These are phyloP conservation scores for Filobasidium uniguttulatum DNA, from an alignment of 1,284 basidiomycete species.

Conservation along the genomic window DNA sequence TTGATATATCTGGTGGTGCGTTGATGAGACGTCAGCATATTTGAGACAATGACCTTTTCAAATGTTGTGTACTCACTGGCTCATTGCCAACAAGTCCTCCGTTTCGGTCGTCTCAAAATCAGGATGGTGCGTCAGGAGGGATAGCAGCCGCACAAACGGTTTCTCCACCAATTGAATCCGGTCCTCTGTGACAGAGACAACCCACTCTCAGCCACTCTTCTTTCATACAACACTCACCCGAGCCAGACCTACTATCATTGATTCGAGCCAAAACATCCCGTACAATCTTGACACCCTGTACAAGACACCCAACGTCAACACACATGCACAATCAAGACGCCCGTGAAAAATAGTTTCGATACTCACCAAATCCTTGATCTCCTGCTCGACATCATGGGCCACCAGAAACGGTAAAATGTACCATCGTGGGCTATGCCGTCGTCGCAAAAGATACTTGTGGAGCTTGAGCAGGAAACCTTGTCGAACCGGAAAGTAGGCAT, in stretches of 20 bases:
- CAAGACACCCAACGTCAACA: neutral
- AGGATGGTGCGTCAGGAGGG: conserved; percentile 83
- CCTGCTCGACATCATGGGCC: conserved; percentile 78
- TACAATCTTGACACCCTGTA: neutral
- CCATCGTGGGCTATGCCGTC: conserved; percentile 56
- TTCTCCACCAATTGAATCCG: conserved; percentile 60
- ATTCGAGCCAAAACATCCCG: neutral
- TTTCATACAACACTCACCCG: neutral
- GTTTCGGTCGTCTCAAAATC: conserved; percentile 50
- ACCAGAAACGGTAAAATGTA: conserved; percentile 76
- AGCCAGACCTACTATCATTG: neutral
- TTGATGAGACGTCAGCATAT: neutral
- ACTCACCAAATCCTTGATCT: conserved; percentile 41
- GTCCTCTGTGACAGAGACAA: conserved; percentile 36
- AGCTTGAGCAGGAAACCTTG: conserved; percentile 63
- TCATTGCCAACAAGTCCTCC: conserved; percentile 55
- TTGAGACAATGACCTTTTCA: conserved; percentile 1
- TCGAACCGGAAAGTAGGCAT: conserved; percentile 77
- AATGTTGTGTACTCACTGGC: conserved; percentile 44
- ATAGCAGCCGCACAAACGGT: conserved; percentile 70
- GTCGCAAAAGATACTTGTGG: conserved; percentile 46
- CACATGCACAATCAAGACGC: neutral
- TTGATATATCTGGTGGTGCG: conserved; percentile 63
- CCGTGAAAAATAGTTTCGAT: neutral
- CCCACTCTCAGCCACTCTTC: too few relatives aligned